Evolutionary conservation across 495 filamentous ascomycete genomes (phyloP), one percentile per base, ranked within the genome.

Genomic region (Parathielavia hyrcaniae): DNA sequence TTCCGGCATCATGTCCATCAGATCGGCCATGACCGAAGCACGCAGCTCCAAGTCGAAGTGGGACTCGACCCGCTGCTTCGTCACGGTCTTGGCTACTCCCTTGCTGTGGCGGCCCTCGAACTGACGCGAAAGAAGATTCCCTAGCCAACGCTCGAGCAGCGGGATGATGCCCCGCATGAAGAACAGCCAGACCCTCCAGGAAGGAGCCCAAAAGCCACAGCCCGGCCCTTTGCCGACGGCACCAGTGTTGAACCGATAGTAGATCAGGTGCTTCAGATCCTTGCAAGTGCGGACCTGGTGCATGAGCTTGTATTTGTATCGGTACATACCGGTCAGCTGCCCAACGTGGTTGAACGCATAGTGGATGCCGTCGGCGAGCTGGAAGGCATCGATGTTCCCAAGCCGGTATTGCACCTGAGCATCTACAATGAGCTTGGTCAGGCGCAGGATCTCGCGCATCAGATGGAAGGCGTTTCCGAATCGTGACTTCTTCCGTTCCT

Each of bases 1-100:
- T 69, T 97, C 95, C 1, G 95, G 95, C 95, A 99, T 99, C 95
- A 99, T 99, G 64, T 99, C 95, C 86, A 96, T 96, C 30, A 99
- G 76, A 75, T 99, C 95, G 19, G 91, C 89, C 89, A 99, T 99
- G 50, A 99, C 95, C 0, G 95, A 96, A 17, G 95, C 95, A 67
- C 95, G 89, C 41, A 99, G 82, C 73, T 99, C 95, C 53, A 99
- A 82, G 70, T 99, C 95, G 64, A 97, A 99, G 71, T 99, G 95
- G 34, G 91, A 97, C 73, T 99, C 95, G 30, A 99, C 95, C 72
- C 95, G 86, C 73, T 99, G 95, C 73, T 99, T 99, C 2, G 95
- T 99, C 23, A 97, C 95, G 12, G 95, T 99, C 76, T 99, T 99
- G 50, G 95, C 95, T 38, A 99, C 95, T 55, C 95, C 95, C 74